Base-by-base conservation (phyloP, 768 basidiomycete genomes). In the Tylopilus cervinicoccineus region DNA sequence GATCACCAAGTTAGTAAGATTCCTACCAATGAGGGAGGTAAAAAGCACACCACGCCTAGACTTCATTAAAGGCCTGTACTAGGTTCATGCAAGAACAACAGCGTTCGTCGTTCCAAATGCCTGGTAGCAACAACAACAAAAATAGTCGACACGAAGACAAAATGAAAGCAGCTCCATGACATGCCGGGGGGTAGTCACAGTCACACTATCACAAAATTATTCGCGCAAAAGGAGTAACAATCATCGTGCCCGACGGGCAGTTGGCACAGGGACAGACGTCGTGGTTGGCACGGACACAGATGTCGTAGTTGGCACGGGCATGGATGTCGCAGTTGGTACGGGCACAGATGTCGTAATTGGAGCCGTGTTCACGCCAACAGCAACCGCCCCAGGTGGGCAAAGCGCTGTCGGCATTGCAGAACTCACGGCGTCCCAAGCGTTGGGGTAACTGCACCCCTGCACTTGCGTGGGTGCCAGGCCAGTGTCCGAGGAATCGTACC, bases 401-500 rank as follows among this genome's bases (percentile, higher is more conserved):
- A 71, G 62, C 20, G 75, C 66, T 27, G 73, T 63, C 24, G 79
- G 79, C 50, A 83, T 62, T 36, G 74, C 38, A 16, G 71, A 75
- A 47, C 67, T 68, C 19, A 76, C 76, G 19, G 81, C 82, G 55
- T 78, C 70, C 80, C 84, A 88, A 39, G 80, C 72, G 56, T 80
- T 66, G 17, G 81, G 84, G 59, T 88, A 87, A 40, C 62, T 68
- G 57, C 87, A 88, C 8, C 84, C 86, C 41, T 72, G 66, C 38
- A 88, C 73, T 22, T 78, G 72, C 16, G 79, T 80, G 59, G 76
- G 80, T 22, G 80, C 83, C 23, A 69, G 62, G 11, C 63, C 69
- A 5, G 75, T 80, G 55, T 85, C 81, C 31, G 64, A 55, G 7
- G 69, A 23, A 54, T 84, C 71, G 24, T 72, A 72, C 86, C 86